Percentiles rank a stretch among this genome's conserved stretches.
Evolutionary conservation across 352 stramenopile species (phyloP).

Genomic region (Globisporangium lucens): DNA sequence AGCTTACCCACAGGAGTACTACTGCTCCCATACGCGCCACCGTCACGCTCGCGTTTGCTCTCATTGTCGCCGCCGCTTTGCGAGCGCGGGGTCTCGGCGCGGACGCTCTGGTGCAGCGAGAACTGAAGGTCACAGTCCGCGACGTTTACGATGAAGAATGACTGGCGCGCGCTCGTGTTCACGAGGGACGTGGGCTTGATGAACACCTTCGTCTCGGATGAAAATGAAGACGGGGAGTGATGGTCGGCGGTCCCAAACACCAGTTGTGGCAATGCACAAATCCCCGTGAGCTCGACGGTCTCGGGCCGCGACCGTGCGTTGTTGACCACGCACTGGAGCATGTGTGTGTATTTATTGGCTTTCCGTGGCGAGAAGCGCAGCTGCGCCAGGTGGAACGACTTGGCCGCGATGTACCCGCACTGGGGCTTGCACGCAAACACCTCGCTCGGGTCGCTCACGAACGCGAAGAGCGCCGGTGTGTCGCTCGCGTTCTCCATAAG

Average conservation of each 20-base stretch:
- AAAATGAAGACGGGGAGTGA: conserved; percentile 13
- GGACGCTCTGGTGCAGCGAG: conserved; percentile 39
- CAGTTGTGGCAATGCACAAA: conserved; percentile 54
- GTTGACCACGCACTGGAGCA: conserved; percentile 72
- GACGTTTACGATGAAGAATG: conserved; percentile 69
- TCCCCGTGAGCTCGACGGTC: conserved; percentile 51
- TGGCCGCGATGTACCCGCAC: conserved; percentile 65
- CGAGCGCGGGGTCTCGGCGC: background rate
- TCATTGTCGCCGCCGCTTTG: conserved; percentile 14
- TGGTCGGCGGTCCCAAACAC: conserved; percentile 28
- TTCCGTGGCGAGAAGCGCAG: conserved; percentile 66
- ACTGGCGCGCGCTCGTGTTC: conserved; percentile 66
- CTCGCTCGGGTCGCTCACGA: conserved; percentile 56
- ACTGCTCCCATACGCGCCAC: background rate
- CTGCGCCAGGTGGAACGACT: conserved; percentile 82
- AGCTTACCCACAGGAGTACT: conserved; percentile 24
- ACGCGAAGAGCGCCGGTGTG: conserved; percentile 84
- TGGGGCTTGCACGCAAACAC: conserved; percentile 73
- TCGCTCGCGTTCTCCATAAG: conserved; percentile 86
- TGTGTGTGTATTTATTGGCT: conserved; percentile 44
- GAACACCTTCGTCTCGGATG: conserved; percentile 48
- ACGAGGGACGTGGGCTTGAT: conserved; percentile 87
- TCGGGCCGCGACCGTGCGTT: conserved; percentile 50
- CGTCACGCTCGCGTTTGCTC: background rate
- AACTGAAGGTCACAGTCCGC: conserved; percentile 78